Conservation (phyloP, 1,139 yeast genomes). For the Kodamaea derodonti region DNA sequence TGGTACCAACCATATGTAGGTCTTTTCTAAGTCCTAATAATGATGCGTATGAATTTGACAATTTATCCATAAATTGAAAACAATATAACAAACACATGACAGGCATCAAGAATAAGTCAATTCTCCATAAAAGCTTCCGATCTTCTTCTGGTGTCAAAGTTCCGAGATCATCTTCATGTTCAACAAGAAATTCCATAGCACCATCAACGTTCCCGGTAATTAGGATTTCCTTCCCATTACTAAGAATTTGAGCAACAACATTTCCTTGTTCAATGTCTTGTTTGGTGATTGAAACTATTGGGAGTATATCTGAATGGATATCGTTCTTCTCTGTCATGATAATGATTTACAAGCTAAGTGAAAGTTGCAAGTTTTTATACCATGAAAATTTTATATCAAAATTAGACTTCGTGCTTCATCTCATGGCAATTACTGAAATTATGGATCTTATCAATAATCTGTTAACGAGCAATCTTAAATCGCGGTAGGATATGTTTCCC, state of each 20-base stretch:
- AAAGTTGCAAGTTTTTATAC: too few relatives aligned
- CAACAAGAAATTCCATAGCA: constrained; percentile 27
- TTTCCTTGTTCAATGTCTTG: constrained; percentile 20
- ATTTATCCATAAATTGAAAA: constrained; percentile 64
- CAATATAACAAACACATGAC: constrained; percentile 53
- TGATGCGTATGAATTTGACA: constrained; percentile 55
- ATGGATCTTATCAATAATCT: too few relatives aligned
- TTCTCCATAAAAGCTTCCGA: constrained; percentile 42
- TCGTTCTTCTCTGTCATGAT: constrained; percentile 25
- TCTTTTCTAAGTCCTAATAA: constrained; percentile 53
- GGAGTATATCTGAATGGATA: constrained; percentile 6
- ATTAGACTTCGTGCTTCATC: too few relatives aligned
- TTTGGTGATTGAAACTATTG: constrained; percentile 19
- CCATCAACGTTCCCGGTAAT: constrained; percentile 34
- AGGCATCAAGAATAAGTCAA: constrained; percentile 54
- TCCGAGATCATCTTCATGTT: constrained; percentile 3
- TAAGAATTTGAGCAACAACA: constrained; percentile 25
- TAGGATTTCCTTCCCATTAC: constrained; percentile 26
- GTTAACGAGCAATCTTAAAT: too few relatives aligned
- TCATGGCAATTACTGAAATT: too few relatives aligned
- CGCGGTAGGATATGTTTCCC: too few relatives aligned
- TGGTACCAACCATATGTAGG: constrained; percentile 46
- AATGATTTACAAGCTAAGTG: too few relatives aligned
- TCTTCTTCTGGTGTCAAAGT: constrained; percentile 8
- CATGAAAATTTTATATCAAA: constrained; percentile 1